Evolutionary conservation across 129 eudicot genomes (phyloP), one percentile per base, ranked within the genome.

Genomic region (Ambrosia artemisiifolia): DNA sequence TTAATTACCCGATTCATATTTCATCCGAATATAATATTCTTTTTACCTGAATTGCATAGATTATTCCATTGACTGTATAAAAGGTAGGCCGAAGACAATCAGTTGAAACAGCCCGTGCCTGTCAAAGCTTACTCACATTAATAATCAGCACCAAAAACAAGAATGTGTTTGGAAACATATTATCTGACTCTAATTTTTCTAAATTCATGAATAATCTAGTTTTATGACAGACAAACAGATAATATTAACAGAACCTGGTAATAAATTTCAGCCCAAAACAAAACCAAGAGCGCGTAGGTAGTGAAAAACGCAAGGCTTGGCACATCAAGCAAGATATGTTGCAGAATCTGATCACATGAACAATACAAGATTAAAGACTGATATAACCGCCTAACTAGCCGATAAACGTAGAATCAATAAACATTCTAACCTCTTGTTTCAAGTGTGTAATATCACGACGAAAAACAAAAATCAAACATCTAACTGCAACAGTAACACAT

Each of bases 201-300:
- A 0, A 12, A 7, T 2, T 8, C 48, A 43, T 43, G 10, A 0
- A 43, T 43, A 10, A 8, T 10, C 48, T n/a, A n/a, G n/a, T n/a
- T n/a, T 24, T 11, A 3, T 34, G 19, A 61, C 18, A 61, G 11
- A 34, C 17, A 54, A 60, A 50, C 20, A 81, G 17, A 32, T 38
- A 65, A 4, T 5, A 70, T 44, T 20, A 77, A 68, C 49, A 54
- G 34, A 80, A 86, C 97, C 97, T 92, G 96, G 72, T 89, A 89
- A 81, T 92, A 92, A 75, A 92, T 92, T 62, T 89, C 98, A 8
- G 98, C 96, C 98, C 98, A 92, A 74, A 92, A 92, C 51, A 92
- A 71, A n/a, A 89, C 98, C 79, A 92, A 69, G 40, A 92, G 91
- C 9, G 95, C 88, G 48, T 85, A 92, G 3, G 96, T 89, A 46